Evolutionary conservation across 352 stramenopile genomes (phyloP).

Genomic region (Phytopythium boreale): DNA sequence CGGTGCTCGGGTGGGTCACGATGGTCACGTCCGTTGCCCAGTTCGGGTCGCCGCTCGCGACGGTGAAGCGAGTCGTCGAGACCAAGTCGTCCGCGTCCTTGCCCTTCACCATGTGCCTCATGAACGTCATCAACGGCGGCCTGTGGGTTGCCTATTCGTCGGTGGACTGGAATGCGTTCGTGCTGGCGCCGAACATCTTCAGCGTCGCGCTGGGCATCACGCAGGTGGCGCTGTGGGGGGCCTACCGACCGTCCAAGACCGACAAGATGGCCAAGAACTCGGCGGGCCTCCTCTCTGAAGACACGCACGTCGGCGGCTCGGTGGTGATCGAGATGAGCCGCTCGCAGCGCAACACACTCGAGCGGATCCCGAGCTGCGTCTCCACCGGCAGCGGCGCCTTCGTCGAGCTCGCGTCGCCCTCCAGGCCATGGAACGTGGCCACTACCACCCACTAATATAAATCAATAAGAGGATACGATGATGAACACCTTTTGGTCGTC

Average conservation of each 20-base stretch:
- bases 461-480: not conserved
- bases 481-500: not conserved
- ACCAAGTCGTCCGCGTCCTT: constrained; percentile 24
- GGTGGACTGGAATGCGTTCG: constrained; percentile 19
- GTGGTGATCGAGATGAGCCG: constrained; percentile 2
- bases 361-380: constrained; percentile 2
- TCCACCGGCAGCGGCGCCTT: constrained; percentile 1
- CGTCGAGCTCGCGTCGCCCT: not conserved
- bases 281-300: not conserved
- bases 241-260: constrained; percentile 6
- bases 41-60: constrained; percentile 28
- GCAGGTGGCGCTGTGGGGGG: constrained; percentile 24
- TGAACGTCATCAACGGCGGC: constrained; percentile 27
- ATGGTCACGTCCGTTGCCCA: constrained; percentile 17
- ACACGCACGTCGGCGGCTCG: not conserved
- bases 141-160: constrained; percentile 26
- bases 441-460: not conserved
- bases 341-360: not conserved
- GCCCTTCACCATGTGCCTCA: constrained; percentile 23
- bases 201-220: constrained; percentile 12
- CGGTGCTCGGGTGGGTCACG: constrained; percentile 18
- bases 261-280: not conserved
- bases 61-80: constrained; percentile 17
- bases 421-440: not conserved
- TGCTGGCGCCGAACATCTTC: constrained; percentile 21